These are phyloP conservation scores for Teratosphaeriaceae sp. DNA, from an alignment of 2,329 filamentous ascomycete genomes.

Conservation along the genomic window DNA sequence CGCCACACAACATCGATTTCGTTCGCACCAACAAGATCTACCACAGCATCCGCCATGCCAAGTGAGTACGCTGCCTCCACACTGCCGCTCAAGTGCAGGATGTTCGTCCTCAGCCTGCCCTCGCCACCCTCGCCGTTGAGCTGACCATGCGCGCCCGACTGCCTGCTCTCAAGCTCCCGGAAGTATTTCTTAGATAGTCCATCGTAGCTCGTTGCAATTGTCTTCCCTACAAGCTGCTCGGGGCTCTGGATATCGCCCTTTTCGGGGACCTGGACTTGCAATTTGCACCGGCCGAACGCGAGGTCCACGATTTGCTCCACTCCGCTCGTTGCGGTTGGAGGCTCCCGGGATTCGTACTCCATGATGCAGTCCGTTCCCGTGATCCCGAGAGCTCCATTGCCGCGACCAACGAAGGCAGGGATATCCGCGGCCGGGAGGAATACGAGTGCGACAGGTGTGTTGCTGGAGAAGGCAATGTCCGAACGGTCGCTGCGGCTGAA, in stretches of 20 bases:
- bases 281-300: conserved; percentile 81
- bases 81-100: conserved; percentile 92
- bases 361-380: conserved; percentile 89
- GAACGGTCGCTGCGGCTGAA: conserved; percentile 92
- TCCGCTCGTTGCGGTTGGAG: conserved; percentile 45
- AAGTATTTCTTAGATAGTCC: conserved; percentile 80
- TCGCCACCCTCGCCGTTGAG: conserved; percentile 33
- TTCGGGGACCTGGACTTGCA: conserved; percentile 94
- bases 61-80: conserved; percentile 95
- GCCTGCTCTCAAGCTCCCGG: conserved; percentile 59
- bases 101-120: conserved; percentile 70
- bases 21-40: conserved; percentile 87
- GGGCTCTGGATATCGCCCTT: conserved; percentile 66
- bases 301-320: conserved; percentile 87
- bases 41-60: conserved; percentile 92
- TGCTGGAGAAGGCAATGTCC: conserved; percentile 97
- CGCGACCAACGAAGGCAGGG: conserved; percentile 93
- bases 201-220: conserved; percentile 93
- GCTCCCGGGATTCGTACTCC: conserved; percentile 58
- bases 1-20: too few relatives aligned
- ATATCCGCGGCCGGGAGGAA: conserved; percentile 98
- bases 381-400: conserved; percentile 87
- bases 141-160: conserved; percentile 33
- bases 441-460: conserved; percentile 87
- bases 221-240: conserved; percentile 80